Percentiles rank a stretch among this genome's conserved stretches.
Evolutionary conservation across 768 basidiomycete genomes (phyloP).

Genomic region (Boletus rubropictus): DNA sequence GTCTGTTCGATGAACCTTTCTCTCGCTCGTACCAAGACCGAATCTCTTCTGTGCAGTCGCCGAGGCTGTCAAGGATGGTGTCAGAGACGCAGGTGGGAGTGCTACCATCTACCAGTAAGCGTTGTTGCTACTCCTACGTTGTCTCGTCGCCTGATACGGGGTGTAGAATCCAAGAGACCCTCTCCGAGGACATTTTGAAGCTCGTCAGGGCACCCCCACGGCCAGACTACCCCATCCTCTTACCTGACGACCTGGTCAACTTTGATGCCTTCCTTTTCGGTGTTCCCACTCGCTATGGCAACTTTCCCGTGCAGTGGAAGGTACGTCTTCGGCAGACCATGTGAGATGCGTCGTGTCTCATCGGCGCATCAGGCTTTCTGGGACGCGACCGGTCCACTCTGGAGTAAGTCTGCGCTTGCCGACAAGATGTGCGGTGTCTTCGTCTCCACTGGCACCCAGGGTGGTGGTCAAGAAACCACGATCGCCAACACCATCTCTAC

Average conservation of each 20-base stretch:
- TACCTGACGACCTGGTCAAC: slow-evolving; percentile 30
- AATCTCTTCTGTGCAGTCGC: slow-evolving; percentile 19
- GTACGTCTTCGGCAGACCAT: slow-evolving; percentile 22
- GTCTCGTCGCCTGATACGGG: background rate
- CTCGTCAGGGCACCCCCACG: slow-evolving; percentile 70
- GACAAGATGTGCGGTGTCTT: slow-evolving; percentile 46
- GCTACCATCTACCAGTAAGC: slow-evolving; percentile 45
- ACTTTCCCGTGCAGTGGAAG: slow-evolving; percentile 55
- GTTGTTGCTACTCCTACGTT: background rate
- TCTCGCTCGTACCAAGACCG: background rate
- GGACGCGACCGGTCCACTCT: slow-evolving; percentile 45
- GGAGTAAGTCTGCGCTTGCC: slow-evolving; percentile 36
- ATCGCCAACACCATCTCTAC: slow-evolving; percentile 37
- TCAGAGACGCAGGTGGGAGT: slow-evolving; percentile 38
- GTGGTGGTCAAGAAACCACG: slow-evolving; percentile 45
- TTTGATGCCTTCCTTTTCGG: slow-evolving; percentile 43
- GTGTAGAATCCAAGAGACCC: slow-evolving; percentile 73
- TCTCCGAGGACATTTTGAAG: slow-evolving; percentile 60
- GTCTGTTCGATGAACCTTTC: slow-evolving; percentile 12
- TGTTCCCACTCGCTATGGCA: slow-evolving; percentile 43
- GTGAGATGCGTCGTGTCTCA: slow-evolving; percentile 15
- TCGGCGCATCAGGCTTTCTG: slow-evolving; percentile 37
- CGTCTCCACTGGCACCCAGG: slow-evolving; percentile 42
- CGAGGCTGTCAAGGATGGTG: slow-evolving; percentile 35
- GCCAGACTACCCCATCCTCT: slow-evolving; percentile 45